A percentile compares a stretch with the other conserved stretches of the same genome.
phyloP scores from a whole-genome alignment of 306 rosid species.

The Prunus padus region DNA sequence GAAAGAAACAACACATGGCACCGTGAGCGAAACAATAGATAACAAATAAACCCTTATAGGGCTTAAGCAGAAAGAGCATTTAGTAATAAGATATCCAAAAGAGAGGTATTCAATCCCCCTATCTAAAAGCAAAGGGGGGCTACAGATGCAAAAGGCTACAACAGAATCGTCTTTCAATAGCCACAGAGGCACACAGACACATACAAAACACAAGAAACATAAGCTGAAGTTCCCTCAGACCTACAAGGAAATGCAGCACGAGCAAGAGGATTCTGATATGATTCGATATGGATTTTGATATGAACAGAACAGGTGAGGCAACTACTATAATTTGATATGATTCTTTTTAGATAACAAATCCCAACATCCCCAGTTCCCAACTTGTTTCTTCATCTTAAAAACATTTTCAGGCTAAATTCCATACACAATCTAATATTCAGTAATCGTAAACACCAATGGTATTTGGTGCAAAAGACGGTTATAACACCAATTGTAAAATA shows the following conservation, averaged over 20 bases:
- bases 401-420: background rate
- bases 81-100: background rate
- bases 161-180: background rate
- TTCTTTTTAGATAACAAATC: background rate
- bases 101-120: background rate
- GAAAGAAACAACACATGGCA: slow-evolving; percentile 32
- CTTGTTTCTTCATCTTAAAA: background rate
- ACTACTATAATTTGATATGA: background rate
- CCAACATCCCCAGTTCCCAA: background rate
- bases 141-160: background rate
- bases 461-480: background rate
- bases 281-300: background rate
- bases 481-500: background rate
- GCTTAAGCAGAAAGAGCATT: no score
- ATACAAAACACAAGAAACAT: background rate
- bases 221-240: background rate
- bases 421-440: background rate
- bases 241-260: background rate
- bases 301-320: background rate
- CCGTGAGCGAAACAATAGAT: background rate
- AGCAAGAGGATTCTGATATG: background rate
- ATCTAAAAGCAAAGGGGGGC: background rate
- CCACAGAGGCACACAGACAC: background rate
- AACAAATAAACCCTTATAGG: background rate
- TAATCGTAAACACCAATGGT: background rate